phyloP scores from a whole-genome alignment of 108 stramenopile species.

The Pseudonitzschia pungens region DNA sequence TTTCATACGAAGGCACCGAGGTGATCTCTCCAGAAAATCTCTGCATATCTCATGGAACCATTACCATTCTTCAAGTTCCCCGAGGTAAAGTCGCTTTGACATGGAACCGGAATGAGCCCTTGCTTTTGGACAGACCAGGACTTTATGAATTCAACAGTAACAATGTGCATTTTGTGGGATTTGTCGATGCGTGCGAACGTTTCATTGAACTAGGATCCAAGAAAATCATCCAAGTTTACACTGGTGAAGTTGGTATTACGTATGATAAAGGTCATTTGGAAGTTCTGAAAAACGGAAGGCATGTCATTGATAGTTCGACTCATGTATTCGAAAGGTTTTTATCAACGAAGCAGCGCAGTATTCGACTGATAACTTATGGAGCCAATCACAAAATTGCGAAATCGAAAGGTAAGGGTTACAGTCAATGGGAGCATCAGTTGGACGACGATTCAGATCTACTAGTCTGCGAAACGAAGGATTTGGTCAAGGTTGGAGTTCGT shows the following conservation, averaged over 20 bases:
- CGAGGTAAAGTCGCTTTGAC: conserved; percentile 41
- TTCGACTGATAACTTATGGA: conserved; percentile 27
- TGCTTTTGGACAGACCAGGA: conserved; percentile 33
- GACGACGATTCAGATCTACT: conserved; percentile 29
- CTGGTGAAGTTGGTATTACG: background rate
- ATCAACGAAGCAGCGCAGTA: conserved; percentile 3
- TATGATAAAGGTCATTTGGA: background rate
- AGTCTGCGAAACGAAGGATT: conserved; percentile 43
- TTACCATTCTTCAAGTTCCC: conserved; percentile 21
- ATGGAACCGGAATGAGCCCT: conserved; percentile 36
- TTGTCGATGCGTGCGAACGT: background rate
- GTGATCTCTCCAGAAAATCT: conserved; percentile 19
- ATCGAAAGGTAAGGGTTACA: background rate
- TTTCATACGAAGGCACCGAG: conserved; percentile 25
- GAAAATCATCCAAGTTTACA: conserved; percentile 5
- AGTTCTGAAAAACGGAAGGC: background rate
- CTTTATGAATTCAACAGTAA: conserved; percentile 33
- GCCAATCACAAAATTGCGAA: conserved; percentile 18
- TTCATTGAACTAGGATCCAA: conserved; percentile 5
- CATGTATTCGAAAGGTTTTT: background rate
- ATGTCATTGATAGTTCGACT: background rate
- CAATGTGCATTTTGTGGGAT: background rate
- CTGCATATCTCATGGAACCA: conserved; percentile 34
- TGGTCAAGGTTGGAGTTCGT: conserved; percentile 41
- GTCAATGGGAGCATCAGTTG: background rate